Evolutionary conservation across 2,329 filamentous ascomycete genomes (phyloP), one percentile per base, ranked within the genome.

Genomic region (Arthrobotrys musiformis): DNA sequence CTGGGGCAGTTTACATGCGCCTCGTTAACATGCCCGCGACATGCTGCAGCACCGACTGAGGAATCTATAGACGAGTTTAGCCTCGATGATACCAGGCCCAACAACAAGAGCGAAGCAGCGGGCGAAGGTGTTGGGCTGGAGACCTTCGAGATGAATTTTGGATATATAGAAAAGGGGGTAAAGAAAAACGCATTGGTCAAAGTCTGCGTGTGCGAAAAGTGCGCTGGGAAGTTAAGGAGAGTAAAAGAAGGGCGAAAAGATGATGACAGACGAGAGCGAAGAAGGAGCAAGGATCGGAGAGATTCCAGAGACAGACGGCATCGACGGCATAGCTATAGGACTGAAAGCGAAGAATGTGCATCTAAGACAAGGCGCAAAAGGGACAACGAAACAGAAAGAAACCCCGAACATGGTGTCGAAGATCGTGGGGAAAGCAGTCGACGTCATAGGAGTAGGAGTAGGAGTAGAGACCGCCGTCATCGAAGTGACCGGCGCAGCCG

Each of bases 181-280:
- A 78, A 79, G 54, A 81, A 80, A 74, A 80, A 79, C 69, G 81
- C 81, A 8, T 46, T 81, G 1, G 81, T 81, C 4, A 81, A 81
- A 54, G 79, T 81, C 8, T 78, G 79, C 56, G 78, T 81, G 15
- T 81, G 81, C 46, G 62, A 74, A 24, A 78, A 78, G 61, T 81
- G 81, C 22, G 67, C 75, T 4, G 35, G 60, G 22, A 81, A 80
- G 69, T 52, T 81, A 44, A 63, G 50, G 6, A 62, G 76, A 19
- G 79, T 80, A 9, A 73, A 70, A 28, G 67, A 56, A 52, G 62
- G 24, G 70, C 48, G 67, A 52, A 72, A 70, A 26, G 76, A 69
- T 46, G 73, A 68, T 19, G 22, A 35, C 15, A 30, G 26, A 13
- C 69, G 61, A 52, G 62, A 40, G 44, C 63, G 56, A 61, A 62